These are phyloP conservation scores for Conringia planisiliqua DNA, from an alignment of 345 rosid species.

Conservation along the genomic window DNA sequence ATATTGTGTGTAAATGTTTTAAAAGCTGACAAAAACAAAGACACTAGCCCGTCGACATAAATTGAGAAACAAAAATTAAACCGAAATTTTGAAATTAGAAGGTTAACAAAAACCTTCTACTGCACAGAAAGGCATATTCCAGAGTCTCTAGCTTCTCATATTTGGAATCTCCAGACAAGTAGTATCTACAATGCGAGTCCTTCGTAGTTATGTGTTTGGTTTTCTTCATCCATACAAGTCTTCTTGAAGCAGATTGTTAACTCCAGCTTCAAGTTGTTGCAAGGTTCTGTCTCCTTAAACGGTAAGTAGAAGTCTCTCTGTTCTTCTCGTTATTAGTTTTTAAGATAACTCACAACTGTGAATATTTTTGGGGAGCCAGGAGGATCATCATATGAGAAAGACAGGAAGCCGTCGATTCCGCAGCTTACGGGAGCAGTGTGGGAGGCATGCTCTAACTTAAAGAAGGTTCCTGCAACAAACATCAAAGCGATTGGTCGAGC, in stretches of 20 bases:
- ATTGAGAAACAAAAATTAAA: too few species aligned
- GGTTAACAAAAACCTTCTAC: not conserved
- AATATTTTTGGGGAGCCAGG: slow-evolving; percentile 1
- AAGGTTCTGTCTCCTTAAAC: slow-evolving; percentile 52
- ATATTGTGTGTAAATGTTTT: too few species aligned
- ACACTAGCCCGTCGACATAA: too few species aligned
- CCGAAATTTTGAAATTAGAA: too few species aligned
- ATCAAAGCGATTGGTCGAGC: slow-evolving; percentile 69
- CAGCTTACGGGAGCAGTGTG: slow-evolving; percentile 73
- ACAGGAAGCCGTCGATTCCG: slow-evolving; percentile 39
- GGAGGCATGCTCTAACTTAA: slow-evolving; percentile 73
- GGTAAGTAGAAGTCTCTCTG: slow-evolving; percentile 34
- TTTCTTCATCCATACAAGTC: slow-evolving; percentile 46
- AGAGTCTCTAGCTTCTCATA: too few species aligned
- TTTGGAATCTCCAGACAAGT: too few species aligned
- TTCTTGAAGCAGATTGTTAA: slow-evolving; percentile 63
- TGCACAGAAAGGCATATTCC: too few species aligned
- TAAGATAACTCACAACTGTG: not conserved
- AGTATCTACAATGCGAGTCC: too few species aligned
- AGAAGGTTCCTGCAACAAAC: slow-evolving; percentile 67
- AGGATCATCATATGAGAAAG: slow-evolving; percentile 46
- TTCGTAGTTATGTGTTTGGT: too few species aligned
- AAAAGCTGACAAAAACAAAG: too few species aligned
- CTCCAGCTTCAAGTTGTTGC: slow-evolving; percentile 70
- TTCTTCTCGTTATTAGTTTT: not conserved